Percentiles rank a stretch among this genome's conserved stretches.
These are phyloP conservation scores for Coniochaeta sp. DNA, from an alignment of 2,329 filamentous ascomycete genomes.

Conservation along the genomic window DNA sequence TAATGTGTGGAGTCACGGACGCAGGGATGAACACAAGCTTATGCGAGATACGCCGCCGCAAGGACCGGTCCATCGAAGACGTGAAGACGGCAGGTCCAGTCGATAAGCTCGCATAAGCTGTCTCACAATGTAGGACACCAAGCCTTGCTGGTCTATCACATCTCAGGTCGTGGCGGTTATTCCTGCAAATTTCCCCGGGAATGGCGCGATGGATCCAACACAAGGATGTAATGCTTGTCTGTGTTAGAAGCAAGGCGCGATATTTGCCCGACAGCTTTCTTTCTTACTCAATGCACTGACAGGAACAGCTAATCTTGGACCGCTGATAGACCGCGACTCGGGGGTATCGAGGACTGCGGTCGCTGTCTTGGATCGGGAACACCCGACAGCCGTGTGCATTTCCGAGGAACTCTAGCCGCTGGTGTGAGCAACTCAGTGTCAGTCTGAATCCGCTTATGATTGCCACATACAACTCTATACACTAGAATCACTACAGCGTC, in stretches of 20 bases:
- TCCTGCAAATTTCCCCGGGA: not conserved
- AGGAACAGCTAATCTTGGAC: too few relatives aligned
- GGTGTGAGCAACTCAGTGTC: too few relatives aligned
- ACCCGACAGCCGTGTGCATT: too few relatives aligned
- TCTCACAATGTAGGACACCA: not conserved
- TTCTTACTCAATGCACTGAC: not conserved
- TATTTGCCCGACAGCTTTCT: not conserved
- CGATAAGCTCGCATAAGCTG: not conserved
- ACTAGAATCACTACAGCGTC: too few relatives aligned
- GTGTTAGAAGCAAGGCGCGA: not conserved
- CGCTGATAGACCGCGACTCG: too few relatives aligned
- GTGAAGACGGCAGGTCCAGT: not conserved
- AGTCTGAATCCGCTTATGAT: too few relatives aligned
- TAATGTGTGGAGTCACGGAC: not conserved
- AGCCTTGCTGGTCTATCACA: not conserved
- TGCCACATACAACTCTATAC: too few relatives aligned
- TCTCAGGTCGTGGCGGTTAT: not conserved
- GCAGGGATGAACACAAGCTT: not conserved
- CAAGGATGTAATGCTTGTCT: not conserved
- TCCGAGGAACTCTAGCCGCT: too few relatives aligned
- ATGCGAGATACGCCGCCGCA: not conserved
- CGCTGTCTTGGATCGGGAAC: too few relatives aligned
- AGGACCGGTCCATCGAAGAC: not conserved
- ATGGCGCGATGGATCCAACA: not conserved
- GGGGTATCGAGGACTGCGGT: too few relatives aligned